Evolutionary conservation across 768 basidiomycete genomes (phyloP), one percentile per base, ranked within the genome.

Genomic region (Mycena epipterygia): DNA sequence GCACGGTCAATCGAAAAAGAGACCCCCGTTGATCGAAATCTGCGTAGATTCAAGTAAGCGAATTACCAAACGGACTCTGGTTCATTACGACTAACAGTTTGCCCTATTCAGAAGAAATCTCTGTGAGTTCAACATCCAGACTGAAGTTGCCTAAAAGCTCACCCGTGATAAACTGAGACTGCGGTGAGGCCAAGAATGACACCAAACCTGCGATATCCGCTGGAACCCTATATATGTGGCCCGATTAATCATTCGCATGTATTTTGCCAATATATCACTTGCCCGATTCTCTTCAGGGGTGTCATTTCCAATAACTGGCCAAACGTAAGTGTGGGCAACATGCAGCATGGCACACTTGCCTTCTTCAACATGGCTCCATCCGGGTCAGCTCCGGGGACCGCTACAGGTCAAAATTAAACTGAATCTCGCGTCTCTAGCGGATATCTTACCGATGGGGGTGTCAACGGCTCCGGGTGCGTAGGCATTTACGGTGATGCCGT

Each of bases 101-200:
- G 70, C 13, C 70, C 70, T 67, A 41, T 19, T 19, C 5, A n/a
- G 9, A 9, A 16, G 11, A 21, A 27, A 14, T 32, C n/a, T n/a
- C n/a, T n/a, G n/a, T n/a, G n/a, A n/a, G n/a, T n/a, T n/a, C n/a
- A n/a, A n/a, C n/a, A n/a, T n/a, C n/a, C n/a, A n/a, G n/a, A n/a
- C n/a, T n/a, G n/a, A n/a, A n/a, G n/a, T n/a, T n/a, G n/a, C n/a
- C n/a, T n/a, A 3, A 6, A 39, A 5, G 58, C 66, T 17, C 48
- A 75, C 80, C 80, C 0, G 80, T 81, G n/a, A 80, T 77, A 32
- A 76, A 81, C 42, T 64, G 59, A 9, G 80, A 76, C 29, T 80
- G 77, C 25, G 72, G 67, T 6, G 76, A 76, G 12, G 77, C 80
- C 27, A 81, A 68, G 68, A 79, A 81, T 11, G 80, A 78, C 0